Percentiles rank a stretch among this genome's conserved stretches.
Evolutionary conservation across 1,284 basidiomycete genomes (phyloP).

Genomic region (Cryptococcus sp.): DNA sequence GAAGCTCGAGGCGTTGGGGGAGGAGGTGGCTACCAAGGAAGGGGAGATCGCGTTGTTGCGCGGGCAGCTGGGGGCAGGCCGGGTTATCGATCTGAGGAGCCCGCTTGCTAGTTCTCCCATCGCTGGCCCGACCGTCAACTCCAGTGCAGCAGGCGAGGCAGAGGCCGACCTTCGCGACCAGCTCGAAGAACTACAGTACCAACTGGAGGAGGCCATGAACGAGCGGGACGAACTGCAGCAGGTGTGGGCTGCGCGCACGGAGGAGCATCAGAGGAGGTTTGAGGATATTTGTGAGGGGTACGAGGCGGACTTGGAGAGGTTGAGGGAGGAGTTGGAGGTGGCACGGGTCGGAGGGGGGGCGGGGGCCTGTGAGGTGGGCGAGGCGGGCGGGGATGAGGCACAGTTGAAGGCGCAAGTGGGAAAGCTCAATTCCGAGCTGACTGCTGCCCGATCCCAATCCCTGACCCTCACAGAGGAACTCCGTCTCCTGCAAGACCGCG

Average conservation of each 20-base stretch:
- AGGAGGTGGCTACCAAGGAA: slow-evolving; percentile 30
- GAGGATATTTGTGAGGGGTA: slow-evolving; percentile 39
- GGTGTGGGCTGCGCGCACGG: slow-evolving; percentile 39
- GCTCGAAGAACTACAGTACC: slow-evolving; percentile 12
- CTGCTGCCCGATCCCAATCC: slow-evolving; percentile 1
- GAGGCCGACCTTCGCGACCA: background rate
- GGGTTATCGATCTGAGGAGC: too few relatives aligned
- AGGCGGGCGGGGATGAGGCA: slow-evolving; percentile 6
- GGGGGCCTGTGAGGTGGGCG: background rate
- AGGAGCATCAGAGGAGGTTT: slow-evolving; percentile 39
- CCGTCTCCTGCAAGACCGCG: too few relatives aligned
- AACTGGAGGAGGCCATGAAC: slow-evolving; percentile 30
- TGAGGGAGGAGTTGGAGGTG: slow-evolving; percentile 23
- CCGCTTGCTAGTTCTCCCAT: background rate
- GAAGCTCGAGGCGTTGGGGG: slow-evolving; percentile 30
- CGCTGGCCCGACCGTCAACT: too few relatives aligned
- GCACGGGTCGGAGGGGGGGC: slow-evolving; percentile 13
- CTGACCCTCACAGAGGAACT: background rate
- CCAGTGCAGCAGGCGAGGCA: too few relatives aligned
- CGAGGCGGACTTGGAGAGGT: slow-evolving; percentile 21
- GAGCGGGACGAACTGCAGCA: slow-evolving; percentile 19
- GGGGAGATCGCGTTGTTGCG: slow-evolving; percentile 23
- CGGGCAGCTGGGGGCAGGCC: slow-evolving; percentile 11
- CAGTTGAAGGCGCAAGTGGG: slow-evolving; percentile 17
- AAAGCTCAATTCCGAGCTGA: slow-evolving; percentile 17